phyloP scores from a whole-genome alignment of 768 basidiomycete species.

The Russula griseocarnosa region DNA sequence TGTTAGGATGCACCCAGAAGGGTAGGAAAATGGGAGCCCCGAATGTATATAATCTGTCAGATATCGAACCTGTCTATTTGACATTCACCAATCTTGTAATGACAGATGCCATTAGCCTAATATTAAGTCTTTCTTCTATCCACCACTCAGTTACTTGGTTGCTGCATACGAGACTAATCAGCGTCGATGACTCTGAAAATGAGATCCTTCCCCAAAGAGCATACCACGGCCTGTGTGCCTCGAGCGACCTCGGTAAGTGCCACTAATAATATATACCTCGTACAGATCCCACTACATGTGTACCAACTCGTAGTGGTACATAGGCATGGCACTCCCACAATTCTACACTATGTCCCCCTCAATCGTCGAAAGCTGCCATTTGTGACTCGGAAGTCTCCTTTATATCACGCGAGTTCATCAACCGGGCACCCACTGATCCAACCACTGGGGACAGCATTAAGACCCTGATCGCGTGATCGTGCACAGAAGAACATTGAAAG shows the following conservation, averaged over 20 bases:
- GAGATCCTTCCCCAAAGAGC: background rate
- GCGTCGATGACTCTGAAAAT: background rate
- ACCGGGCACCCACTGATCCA: background rate
- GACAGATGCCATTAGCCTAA: constrained; percentile 9
- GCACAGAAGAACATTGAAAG: constrained; percentile 8
- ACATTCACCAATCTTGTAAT: constrained; percentile 14
- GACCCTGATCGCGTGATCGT: constrained; percentile 12
- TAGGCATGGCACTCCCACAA: background rate
- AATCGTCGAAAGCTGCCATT: constrained; percentile 2
- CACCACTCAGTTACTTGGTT: background rate
- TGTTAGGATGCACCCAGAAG: constrained; percentile 10
- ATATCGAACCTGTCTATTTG: constrained; percentile 14
- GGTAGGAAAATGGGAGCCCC: constrained; percentile 7
- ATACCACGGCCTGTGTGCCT: background rate
- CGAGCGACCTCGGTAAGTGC: background rate
- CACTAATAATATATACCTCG: background rate
- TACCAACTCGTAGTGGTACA: constrained; percentile 1
- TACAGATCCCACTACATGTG: constrained; percentile 1
- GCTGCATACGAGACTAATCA: background rate
- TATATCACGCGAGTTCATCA: background rate
- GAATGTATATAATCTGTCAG: constrained; percentile 24
- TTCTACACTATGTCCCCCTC: constrained; percentile 6
- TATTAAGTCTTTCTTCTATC: background rate
- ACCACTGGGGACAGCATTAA: background rate
- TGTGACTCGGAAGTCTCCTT: background rate